These are phyloP conservation scores for Castanea sativa DNA, from an alignment of 306 rosid genomes.

Conservation along the genomic window DNA sequence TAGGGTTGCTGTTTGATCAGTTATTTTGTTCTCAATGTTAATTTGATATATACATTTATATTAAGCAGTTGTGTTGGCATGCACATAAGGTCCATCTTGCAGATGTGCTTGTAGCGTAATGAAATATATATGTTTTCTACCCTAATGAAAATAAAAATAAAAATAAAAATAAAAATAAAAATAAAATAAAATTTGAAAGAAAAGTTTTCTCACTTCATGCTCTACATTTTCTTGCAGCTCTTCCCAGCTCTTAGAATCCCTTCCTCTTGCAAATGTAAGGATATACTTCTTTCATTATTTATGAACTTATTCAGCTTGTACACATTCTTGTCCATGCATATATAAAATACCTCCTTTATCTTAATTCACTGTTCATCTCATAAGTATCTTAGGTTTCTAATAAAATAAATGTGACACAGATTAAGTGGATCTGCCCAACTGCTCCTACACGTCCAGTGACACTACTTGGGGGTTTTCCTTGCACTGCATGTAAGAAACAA, in stretches of 20 bases:
- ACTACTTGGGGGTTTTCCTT: conserved; percentile 86
- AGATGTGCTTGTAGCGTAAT: neutral
- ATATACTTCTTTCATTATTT: conserved; percentile 14
- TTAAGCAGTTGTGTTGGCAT: too few species aligned
- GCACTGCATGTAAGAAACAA: conserved; percentile 81
- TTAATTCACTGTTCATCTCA: neutral
- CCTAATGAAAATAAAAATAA: neutral
- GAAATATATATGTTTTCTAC: neutral
- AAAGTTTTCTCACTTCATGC: conserved; percentile 32
- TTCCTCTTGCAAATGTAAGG: conserved; percentile 86
- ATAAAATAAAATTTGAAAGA: neutral
- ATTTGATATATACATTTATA: too few species aligned
- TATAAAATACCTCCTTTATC: conserved; percentile 8
- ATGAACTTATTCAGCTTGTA: conserved; percentile 19
- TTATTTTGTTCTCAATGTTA: too few species aligned
- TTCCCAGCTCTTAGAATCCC: conserved; percentile 89
- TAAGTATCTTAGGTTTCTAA: conserved; percentile 12
- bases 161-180: too few species aligned
- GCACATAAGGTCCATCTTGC: neutral
- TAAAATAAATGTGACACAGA: conserved; percentile 48
- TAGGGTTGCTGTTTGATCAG: too few species aligned
- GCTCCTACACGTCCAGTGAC: conserved; percentile 99
- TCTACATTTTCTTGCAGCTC: conserved; percentile 62
- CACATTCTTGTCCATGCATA: neutral
- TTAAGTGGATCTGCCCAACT: conserved; percentile 99